Conservation (phyloP, 2,329 filamentous ascomycete species). For the Fusarium zealandicum region DNA sequence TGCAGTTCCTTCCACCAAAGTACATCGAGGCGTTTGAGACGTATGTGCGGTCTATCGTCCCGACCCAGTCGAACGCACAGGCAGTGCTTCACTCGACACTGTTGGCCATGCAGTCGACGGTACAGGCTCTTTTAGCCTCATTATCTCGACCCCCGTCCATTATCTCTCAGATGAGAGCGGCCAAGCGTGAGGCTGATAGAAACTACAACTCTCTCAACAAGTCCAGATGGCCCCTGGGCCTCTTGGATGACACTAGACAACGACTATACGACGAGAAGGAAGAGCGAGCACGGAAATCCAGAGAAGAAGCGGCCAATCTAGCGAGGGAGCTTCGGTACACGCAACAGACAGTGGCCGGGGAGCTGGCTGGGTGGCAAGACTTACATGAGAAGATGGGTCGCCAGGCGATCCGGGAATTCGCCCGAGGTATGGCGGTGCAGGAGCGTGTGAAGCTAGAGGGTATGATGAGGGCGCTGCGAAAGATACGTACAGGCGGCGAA, state of each 20-base stretch:
- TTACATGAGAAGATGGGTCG: slow-evolving; percentile 80
- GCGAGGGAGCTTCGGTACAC: slow-evolving; percentile 87
- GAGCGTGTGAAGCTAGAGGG: slow-evolving; percentile 82
- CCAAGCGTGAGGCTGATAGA: slow-evolving; percentile 79
- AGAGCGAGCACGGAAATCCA: slow-evolving; percentile 75
- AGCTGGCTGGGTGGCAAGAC: slow-evolving; percentile 94
- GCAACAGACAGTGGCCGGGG: slow-evolving; percentile 89
- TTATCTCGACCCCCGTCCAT: slow-evolving; percentile 81
- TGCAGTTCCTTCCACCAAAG: slow-evolving; percentile 71
- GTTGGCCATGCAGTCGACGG: slow-evolving; percentile 81
- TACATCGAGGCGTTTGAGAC: slow-evolving; percentile 76
- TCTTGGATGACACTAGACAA: slow-evolving; percentile 88
- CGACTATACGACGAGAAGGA: slow-evolving; percentile 84
- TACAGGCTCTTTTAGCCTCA: slow-evolving; percentile 79
- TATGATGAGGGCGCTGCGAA: slow-evolving; percentile 79
- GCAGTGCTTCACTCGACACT: slow-evolving; percentile 77
- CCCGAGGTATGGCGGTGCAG: slow-evolving; percentile 76
- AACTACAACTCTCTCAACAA: slow-evolving; percentile 77
- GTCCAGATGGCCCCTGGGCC: slow-evolving; percentile 78
- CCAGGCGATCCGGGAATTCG: slow-evolving; percentile 77
- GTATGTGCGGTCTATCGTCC: slow-evolving; percentile 71
- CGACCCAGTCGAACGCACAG: slow-evolving; percentile 76
- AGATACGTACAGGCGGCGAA: slow-evolving; percentile 49
- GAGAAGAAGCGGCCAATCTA: slow-evolving; percentile 75
- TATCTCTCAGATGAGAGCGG: slow-evolving; percentile 76